phyloP scores from a whole-genome alignment of 2,329 filamentous ascomycete species.

The Xylaria sp. region DNA sequence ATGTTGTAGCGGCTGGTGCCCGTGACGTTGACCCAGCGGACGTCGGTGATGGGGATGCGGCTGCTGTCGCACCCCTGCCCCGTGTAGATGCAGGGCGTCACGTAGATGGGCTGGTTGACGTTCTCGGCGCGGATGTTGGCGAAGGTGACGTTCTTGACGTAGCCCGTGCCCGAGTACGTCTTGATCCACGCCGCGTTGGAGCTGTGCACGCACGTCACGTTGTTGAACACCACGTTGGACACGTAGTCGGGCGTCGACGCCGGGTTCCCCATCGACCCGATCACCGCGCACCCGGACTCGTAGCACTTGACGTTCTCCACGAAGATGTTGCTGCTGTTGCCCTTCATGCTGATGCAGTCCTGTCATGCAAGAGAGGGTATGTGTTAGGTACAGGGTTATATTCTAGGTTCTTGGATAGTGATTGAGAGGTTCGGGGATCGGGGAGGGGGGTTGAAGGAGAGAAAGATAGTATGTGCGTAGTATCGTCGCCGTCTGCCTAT shows the following conservation, averaged over 20 bases:
- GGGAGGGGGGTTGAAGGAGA: neutral
- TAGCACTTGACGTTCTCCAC: conserved; percentile 43
- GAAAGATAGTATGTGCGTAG: neutral
- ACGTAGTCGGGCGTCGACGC: conserved; percentile 39
- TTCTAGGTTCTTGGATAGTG: neutral
- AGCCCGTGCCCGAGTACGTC: conserved; percentile 44
- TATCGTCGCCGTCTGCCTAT: neutral
- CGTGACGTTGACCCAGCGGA: conserved; percentile 53
- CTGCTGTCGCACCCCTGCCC: conserved; percentile 43
- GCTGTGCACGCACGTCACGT: conserved; percentile 42
- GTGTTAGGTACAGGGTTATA: neutral
- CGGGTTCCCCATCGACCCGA: conserved; percentile 44
- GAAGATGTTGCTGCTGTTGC: conserved; percentile 44
- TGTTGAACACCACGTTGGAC: conserved; percentile 42
- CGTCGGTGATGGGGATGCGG: conserved; percentile 47
- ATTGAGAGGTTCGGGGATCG: no score
- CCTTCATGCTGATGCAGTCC: conserved; percentile 47
- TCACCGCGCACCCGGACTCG: conserved; percentile 42
- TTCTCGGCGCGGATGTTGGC: conserved; percentile 43
- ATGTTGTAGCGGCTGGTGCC: conserved; percentile 54
- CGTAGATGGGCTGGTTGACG: conserved; percentile 54
- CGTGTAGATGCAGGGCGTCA: conserved; percentile 50
- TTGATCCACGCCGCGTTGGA: conserved; percentile 48
- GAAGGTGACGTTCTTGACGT: conserved; percentile 49
- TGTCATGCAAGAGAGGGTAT: conserved; percentile 15